Evolutionary conservation across 352 stramenopile genomes (phyloP), one percentile per base, ranked within the genome.

Genomic region (Globisporangium canariense): DNA sequence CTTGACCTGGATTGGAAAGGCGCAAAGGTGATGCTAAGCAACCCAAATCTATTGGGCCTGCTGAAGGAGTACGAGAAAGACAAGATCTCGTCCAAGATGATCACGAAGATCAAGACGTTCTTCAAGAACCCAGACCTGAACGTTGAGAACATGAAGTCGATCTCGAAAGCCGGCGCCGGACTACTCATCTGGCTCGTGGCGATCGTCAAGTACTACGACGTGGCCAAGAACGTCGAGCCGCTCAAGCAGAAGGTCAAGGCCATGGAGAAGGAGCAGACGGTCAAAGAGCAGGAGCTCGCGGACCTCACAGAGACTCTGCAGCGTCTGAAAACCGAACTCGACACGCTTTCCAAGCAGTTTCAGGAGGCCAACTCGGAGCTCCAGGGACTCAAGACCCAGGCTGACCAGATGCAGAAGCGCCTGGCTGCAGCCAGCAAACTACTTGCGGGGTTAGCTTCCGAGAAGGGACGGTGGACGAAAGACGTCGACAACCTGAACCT

Each of bases 31-130:
- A 98, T 98, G 95, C 75, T 98, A 40, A 90, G 85, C 53, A 97
- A 98, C 22, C 79, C 89, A 0, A 96, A 94, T 56, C 69, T 98
- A 43, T 86, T 98, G 47, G 85, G 82, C 4, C 76, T 93, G 28
- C 74, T 98, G 4, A 98, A 98, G 58, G 88, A 94, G 58, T 98
- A 98, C 74, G 90, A 98, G 54, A 98, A 98, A 62, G 93, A 98
- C 69, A 96, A 93, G 62, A 98, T 98, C 59, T 98, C 90, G 32
- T 73, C 96, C 51, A 98, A 98, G 69, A 97, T 97, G 92, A 97
- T 98, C 63, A 88, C 88, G 4, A 96, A 94, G 60, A 97, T 98
- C 69, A 96, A 96, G 69, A 97, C 96, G 34, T 97, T 98, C 49
- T 90, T 93, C 72, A 97, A 98, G 60, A 96, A 98, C 58, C 88